Conservation (phyloP, 495 filamentous ascomycete species). For the Bombardia bombarda region DNA sequence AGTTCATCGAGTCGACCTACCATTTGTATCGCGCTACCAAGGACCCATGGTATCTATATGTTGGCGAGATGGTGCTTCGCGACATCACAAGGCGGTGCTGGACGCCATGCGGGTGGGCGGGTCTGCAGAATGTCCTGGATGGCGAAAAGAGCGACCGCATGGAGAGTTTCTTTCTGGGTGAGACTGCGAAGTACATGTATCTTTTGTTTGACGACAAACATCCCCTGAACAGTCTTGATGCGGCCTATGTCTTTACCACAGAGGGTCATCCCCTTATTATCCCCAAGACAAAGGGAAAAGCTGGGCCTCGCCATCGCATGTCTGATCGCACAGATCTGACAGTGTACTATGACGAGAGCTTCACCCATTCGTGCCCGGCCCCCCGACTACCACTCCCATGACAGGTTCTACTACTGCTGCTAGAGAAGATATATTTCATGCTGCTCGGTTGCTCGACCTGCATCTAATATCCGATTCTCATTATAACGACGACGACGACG, state of each 20-base stretch:
- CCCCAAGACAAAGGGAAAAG: conserved; percentile 37
- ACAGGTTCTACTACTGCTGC: conserved; percentile 74
- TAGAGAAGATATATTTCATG: conserved; percentile 83
- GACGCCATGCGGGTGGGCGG: conserved; percentile 92
- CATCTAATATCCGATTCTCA: conserved; percentile 53
- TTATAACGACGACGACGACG: conserved; percentile 4
- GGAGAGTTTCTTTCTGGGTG: conserved; percentile 98
- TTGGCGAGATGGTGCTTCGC: conserved; percentile 87
- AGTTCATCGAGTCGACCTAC: conserved; percentile 94
- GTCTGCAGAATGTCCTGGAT: conserved; percentile 82
- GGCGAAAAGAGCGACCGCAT: conserved; percentile 91
- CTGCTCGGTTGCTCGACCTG: conserved; percentile 74
- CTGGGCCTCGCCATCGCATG: conserved; percentile 9
- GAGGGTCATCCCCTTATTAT: conserved; percentile 93
- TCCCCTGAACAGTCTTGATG: conserved; percentile 79
- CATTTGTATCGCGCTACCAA: conserved; percentile 87
- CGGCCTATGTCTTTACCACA: conserved; percentile 86
- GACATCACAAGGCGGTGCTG: conserved; percentile 88
- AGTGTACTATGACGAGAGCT: conserved; percentile 27
- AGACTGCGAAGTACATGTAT: conserved; percentile 92
- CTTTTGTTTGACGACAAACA: conserved; percentile 80
- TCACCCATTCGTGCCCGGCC: conserved; percentile 52
- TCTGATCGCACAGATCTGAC: conserved; percentile 11
- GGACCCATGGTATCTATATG: conserved; percentile 93
- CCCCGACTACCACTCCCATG: conserved; percentile 50